phyloP scores from a whole-genome alignment of 305 asterid species.

The Euphrasia arctica region DNA sequence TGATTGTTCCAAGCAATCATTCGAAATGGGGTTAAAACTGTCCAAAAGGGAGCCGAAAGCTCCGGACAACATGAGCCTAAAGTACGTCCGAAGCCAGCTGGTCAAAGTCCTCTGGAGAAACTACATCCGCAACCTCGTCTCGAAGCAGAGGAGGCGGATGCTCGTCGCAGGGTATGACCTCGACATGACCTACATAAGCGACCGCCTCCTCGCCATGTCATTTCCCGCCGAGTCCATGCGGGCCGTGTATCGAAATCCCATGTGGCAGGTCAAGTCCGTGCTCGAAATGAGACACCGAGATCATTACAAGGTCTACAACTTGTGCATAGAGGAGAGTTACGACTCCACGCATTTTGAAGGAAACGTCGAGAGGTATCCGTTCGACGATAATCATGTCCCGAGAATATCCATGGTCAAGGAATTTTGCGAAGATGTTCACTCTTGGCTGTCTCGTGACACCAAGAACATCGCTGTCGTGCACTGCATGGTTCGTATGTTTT shows the following conservation, averaged over 20 bases:
- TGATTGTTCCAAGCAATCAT: conserved; percentile 41
- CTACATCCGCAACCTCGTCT: conserved; percentile 64
- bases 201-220: conserved; percentile 70
- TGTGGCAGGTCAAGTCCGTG: conserved; percentile 83
- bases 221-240: conserved; percentile 79
- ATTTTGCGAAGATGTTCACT: conserved; percentile 71
- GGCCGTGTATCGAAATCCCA: conserved; percentile 76
- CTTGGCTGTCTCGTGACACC: conserved; percentile 65
- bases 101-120: conserved; percentile 46
- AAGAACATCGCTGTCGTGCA: conserved; percentile 74
- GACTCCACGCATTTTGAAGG: conserved; percentile 72
- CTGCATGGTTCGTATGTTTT: conserved; percentile 55
- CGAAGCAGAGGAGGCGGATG: conserved; percentile 70
- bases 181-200: conserved; percentile 80
- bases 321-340: conserved; percentile 68
- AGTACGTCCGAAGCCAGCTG: conserved; percentile 30
- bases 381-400: conserved; percentile 87
- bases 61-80: conserved; percentile 21
- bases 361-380: conserved; percentile 66
- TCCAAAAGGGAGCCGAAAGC: conserved; percentile 42
- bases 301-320: conserved; percentile 81
- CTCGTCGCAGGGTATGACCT: conserved; percentile 81
- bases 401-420: conserved; percentile 61
- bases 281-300: conserved; percentile 70
- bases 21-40: conserved; percentile 57